Base-by-base conservation (phyloP, 2,329 filamentous ascomycete species). In the Tolypocladium cylindrosporum region DNA sequence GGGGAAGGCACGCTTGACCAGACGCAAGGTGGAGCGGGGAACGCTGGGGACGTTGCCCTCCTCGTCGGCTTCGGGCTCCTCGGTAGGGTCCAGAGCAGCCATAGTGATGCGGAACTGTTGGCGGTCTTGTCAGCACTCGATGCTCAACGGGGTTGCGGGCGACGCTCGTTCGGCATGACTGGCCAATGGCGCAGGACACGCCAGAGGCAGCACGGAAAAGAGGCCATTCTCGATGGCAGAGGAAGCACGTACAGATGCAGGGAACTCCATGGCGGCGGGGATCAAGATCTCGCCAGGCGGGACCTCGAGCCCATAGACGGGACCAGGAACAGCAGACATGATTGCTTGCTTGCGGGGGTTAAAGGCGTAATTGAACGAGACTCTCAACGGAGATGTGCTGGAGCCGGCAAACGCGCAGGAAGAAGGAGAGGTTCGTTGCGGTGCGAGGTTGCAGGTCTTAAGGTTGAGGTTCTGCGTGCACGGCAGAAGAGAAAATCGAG, bases 11-110 rank as follows among this genome's bases (percentile, higher is more conserved):
- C 87, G 82, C 73, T 93, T 93, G 72, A 97, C 82, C 65, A 99
- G 82, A 78, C 94, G 96, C 68, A 99, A 80, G 55, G 94, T 99
- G 57, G 94, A 89, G 66, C 92, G 89, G 66, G 87, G 83, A 61
- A 85, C 75, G 59, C 76, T 74, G 66, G 83, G 83, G 60, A 83
- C 74, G 68, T 86, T 84, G 66, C 80, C 81, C 56, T 82, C 81
- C 59, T 80, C 79, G 65, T 87, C 85, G 59, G 80, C 79, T 72
- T 90, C 82, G 41, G 86, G 82, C 66, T 85, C 80, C 67, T 89
- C 89, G 68, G 85, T 91, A 59, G 94, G 94, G 72, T 99, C 93
- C 72, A 99, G 88, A 64, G 94, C 94, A 68, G 95, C 94, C 94
- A 99, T 99, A 69, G 92, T 97, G 71, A 99, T 91, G 73, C 91